A percentile compares a stretch with the other conserved stretches of the same genome.
Conservation (phyloP, 169 alveolate species). For the Amoebophrya sp. region DNA sequence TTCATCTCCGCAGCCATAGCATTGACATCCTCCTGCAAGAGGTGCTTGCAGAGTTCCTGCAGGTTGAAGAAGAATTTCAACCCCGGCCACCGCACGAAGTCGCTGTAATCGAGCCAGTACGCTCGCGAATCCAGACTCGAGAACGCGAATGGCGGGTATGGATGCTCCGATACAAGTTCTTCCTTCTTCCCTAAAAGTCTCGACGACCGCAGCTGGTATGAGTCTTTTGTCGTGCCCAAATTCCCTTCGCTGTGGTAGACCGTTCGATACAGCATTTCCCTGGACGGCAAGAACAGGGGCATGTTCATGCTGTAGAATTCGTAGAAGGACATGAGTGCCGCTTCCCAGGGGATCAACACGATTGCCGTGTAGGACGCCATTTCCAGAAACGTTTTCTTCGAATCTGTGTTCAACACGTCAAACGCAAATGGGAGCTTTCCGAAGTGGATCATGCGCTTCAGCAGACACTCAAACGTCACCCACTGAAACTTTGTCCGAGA, state of each 20-base stretch:
- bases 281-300: background rate
- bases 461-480: slow-evolving; percentile 10
- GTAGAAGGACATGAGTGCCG: background rate
- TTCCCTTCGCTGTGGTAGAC: background rate
- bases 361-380: background rate
- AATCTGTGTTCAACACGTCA: background rate
- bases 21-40: background rate
- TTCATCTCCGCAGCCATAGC: background rate
- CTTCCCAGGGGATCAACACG: background rate
- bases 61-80: background rate
- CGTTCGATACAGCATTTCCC: background rate
- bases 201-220: background rate
- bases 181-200: background rate
- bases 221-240: background rate
- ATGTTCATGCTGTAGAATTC: background rate
- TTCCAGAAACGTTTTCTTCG: background rate
- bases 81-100: slow-evolving; percentile 13
- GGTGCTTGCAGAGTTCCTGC: background rate
- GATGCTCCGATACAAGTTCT: too few species aligned
- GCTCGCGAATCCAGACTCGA: background rate
- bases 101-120: background rate
- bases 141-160: slow-evolving; percentile 14
- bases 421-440: background rate
- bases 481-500: background rate
- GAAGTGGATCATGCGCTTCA: background rate